Percentiles rank a stretch among this genome's conserved stretches.
Conservation (phyloP, 2,329 filamentous ascomycete species). For the Fusarium newnesense region DNA sequence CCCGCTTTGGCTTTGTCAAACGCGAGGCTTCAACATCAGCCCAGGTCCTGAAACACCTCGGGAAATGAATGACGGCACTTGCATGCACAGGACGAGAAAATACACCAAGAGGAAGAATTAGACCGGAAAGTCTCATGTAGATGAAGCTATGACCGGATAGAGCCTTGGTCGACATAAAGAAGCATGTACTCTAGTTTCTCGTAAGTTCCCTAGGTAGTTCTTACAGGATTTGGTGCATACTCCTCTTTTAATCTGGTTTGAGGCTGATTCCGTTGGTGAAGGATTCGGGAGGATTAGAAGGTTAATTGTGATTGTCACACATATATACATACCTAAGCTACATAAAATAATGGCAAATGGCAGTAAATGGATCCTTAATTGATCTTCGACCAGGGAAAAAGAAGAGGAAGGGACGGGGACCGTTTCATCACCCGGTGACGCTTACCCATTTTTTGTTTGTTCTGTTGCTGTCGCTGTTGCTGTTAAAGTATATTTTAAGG, state of each 20-base stretch:
- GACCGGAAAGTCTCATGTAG: slow-evolving; percentile 8
- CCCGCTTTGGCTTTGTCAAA: neutral
- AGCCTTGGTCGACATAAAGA: neutral
- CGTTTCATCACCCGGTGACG: slow-evolving; percentile 25
- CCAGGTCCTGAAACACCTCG: slow-evolving; percentile 15
- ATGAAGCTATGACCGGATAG: neutral
- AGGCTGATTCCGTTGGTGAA: neutral
- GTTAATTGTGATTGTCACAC: slow-evolving; percentile 25
- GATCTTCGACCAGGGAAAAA: slow-evolving; percentile 17
- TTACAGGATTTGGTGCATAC: neutral
- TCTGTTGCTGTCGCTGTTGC: neutral
- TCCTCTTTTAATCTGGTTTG: neutral
- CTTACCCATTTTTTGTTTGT: slow-evolving; percentile 18
- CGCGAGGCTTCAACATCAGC: neutral
- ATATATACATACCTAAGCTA: neutral
- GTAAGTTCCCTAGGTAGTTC: neutral
- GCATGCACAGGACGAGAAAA: slow-evolving; percentile 1
- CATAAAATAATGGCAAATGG: neutral
- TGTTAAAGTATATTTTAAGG: slow-evolving; percentile 15
- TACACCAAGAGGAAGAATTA: slow-evolving; percentile 1
- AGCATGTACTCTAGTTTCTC: neutral
- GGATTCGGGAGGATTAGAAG: slow-evolving; percentile 6
- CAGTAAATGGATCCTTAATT: neutral
- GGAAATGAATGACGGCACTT: slow-evolving; percentile 14
- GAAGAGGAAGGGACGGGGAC: neutral